Percentiles rank a stretch among this genome's conserved stretches.
phyloP scores from a whole-genome alignment of 192 early-diverging fungal species.

The Backusella morwellensis region DNA sequence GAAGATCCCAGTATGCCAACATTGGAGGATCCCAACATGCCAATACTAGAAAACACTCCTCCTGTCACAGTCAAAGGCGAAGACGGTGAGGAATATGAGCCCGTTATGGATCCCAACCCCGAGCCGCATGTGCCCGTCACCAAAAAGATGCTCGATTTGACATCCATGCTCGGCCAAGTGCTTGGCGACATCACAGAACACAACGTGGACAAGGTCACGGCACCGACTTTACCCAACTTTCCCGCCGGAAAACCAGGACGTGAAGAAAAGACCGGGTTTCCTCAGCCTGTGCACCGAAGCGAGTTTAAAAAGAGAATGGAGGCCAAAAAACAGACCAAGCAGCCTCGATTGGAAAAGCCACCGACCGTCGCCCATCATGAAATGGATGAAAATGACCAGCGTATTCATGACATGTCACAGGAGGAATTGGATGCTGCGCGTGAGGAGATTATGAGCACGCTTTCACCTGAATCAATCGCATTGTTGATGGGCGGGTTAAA shows the following conservation, averaged over 20 bases:
- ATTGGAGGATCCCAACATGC: not conserved
- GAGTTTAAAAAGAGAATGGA: constrained; percentile 27
- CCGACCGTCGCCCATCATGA: not conserved
- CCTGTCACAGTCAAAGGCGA: not conserved
- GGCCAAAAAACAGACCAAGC: constrained; percentile 12
- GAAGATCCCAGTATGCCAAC: constrained; percentile 13
- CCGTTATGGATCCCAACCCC: constrained; percentile 5
- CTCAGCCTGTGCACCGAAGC: constrained; percentile 37
- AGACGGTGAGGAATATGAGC: constrained; percentile 11
- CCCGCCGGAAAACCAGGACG: not conserved
- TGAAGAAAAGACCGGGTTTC: constrained; percentile 32
- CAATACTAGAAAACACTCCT: not conserved
- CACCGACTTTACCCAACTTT: not conserved
- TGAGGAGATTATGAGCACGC: constrained; percentile 57
- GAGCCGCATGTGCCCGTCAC: constrained; percentile 28
- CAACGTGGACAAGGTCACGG: not conserved
- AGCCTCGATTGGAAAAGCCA: not conserved
- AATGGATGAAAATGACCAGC: constrained; percentile 36
- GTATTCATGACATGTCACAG: constrained; percentile 62
- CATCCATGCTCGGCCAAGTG: constrained; percentile 28
- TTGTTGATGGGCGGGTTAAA: constrained; percentile 48
- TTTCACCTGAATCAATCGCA: constrained; percentile 65
- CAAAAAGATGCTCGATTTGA: constrained; percentile 37
- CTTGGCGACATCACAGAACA: constrained; percentile 30
- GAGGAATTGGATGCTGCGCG: constrained; percentile 70